A percentile compares a stretch with the other conserved stretches of the same genome.
Conservation (phyloP, 352 stramenopile species). For the Phytophthora citrophthora region DNA sequence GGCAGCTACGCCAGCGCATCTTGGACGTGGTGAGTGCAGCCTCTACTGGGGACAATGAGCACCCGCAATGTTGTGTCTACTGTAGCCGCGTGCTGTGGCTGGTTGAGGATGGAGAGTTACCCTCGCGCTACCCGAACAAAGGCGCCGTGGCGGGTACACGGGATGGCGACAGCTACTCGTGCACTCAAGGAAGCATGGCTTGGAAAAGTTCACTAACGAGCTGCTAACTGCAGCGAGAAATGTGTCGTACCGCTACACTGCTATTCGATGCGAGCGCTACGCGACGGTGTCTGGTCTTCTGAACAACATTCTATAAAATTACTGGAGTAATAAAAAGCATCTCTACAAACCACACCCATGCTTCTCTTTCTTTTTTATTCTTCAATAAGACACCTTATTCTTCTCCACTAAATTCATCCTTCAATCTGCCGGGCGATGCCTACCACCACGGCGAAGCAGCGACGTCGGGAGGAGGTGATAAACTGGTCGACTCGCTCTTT, state of each 20-base stretch:
- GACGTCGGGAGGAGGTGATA: no score
- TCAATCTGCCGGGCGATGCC: no score
- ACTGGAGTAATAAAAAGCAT: no score
- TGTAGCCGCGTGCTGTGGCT: slow-evolving; percentile 55
- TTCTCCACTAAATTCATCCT: no score
- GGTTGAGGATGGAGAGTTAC: slow-evolving; percentile 45
- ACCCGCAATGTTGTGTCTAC: slow-evolving; percentile 58
- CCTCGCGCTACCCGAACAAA: slow-evolving; percentile 45
- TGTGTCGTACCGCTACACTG: slow-evolving; percentile 49
- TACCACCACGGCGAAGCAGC: no score
- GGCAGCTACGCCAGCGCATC: no score
- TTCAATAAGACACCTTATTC: no score
- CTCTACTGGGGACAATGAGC: slow-evolving; percentile 25
- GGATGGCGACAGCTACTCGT: slow-evolving; percentile 27
- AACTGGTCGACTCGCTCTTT: no score
- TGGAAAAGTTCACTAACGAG: slow-evolving; percentile 49
- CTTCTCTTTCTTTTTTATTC: no score
- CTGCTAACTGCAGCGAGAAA: slow-evolving; percentile 48
- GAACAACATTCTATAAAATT: slow-evolving; percentile 64
- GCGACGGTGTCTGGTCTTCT: slow-evolving; percentile 50
- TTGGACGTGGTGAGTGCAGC: slow-evolving; percentile 21
- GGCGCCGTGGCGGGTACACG: slow-evolving; percentile 27
- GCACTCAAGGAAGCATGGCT: slow-evolving; percentile 30
- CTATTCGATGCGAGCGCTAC: slow-evolving; percentile 52
- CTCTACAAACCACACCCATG: no score